Evolutionary conservation across 2,329 filamentous ascomycete genomes (phyloP).

Genomic region (Fonsecaea erecta): DNA sequence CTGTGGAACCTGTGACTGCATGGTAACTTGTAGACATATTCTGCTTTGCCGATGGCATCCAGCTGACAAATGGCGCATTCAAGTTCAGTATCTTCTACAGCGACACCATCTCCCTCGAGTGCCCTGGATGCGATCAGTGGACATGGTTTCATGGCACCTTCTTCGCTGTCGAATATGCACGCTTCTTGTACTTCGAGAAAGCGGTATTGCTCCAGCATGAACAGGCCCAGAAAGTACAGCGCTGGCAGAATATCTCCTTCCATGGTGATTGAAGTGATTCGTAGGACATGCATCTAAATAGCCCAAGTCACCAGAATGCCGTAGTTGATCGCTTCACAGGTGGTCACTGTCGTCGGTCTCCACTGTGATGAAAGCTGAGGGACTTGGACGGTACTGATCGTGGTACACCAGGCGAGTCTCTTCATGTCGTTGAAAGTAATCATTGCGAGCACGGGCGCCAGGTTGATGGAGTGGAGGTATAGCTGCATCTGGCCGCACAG

Average conservation of each 20-base stretch:
- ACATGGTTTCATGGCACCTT: constrained; percentile 8
- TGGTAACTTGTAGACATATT: constrained; percentile 16
- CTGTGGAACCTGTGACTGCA: constrained; percentile 25
- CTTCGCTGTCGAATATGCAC: constrained; percentile 14
- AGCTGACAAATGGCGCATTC: constrained; percentile 24
- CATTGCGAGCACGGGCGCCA: constrained; percentile 18
- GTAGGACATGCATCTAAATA: constrained; percentile 26
- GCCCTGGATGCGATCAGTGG: constrained; percentile 3
- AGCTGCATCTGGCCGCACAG: not conserved
- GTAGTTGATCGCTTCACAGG: constrained; percentile 5
- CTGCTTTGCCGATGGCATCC: constrained; percentile 15
- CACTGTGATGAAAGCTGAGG: not conserved
- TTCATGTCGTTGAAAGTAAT: constrained; percentile 15
- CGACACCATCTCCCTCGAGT: not conserved
- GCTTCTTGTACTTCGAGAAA: constrained; percentile 24
- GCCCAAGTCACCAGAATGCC: constrained; percentile 19
- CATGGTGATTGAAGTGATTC: constrained; percentile 5
- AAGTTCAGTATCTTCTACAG: not conserved
- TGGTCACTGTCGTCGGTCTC: constrained; percentile 6
- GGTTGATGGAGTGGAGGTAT: constrained; percentile 7
- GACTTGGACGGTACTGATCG: constrained; percentile 14
- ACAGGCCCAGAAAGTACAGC: constrained; percentile 21
- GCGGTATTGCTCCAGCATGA: constrained; percentile 22
- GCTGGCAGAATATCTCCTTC: constrained; percentile 15
- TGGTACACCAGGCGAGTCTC: not conserved